Percentiles rank a stretch among this genome's conserved stretches.
Conservation (phyloP, 2,329 filamentous ascomycete species). For the Fusarium devonianum region DNA sequence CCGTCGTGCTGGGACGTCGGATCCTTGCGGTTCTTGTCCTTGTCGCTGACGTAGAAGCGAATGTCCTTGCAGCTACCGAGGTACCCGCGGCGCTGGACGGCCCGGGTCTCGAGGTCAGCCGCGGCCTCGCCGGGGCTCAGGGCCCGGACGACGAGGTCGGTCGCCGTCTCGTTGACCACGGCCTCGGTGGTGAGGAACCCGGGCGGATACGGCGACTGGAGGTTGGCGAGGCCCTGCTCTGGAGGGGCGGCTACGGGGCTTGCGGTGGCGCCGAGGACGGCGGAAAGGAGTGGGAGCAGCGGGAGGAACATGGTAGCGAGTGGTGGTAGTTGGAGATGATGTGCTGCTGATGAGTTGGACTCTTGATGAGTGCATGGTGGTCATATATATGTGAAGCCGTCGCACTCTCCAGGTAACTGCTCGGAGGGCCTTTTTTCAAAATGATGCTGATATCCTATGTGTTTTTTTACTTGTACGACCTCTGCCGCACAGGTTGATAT, state of each 20-base stretch:
- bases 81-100: slow-evolving; percentile 11
- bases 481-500: neutral
- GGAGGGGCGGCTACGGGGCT: neutral
- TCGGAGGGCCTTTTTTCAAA: too few relatives aligned
- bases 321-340: slow-evolving; percentile 3
- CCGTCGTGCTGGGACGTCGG: slow-evolving; percentile 1
- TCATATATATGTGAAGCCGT: slow-evolving; percentile 1
- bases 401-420: too few relatives aligned
- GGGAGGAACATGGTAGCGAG: slow-evolving; percentile 4
- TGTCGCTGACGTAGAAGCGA: slow-evolving; percentile 23
- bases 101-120: neutral
- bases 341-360: neutral
- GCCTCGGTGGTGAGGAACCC: neutral
- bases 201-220: neutral
- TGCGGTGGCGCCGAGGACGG: slow-evolving; percentile 1
- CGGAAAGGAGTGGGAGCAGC: slow-evolving; percentile 2
- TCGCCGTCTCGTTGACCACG: neutral
- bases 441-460: neutral
- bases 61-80: slow-evolving; percentile 24
- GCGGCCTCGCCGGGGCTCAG: neutral
- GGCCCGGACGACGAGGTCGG: neutral
- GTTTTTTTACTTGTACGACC: too few relatives aligned
- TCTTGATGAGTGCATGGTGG: too few relatives aligned
- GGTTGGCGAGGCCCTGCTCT: neutral
- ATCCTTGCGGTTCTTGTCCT: slow-evolving; percentile 11